A percentile compares a stretch with the other conserved stretches of the same genome.
phyloP scores from a whole-genome alignment of 768 basidiomycete genomes.

The Inosperma sp. region DNA sequence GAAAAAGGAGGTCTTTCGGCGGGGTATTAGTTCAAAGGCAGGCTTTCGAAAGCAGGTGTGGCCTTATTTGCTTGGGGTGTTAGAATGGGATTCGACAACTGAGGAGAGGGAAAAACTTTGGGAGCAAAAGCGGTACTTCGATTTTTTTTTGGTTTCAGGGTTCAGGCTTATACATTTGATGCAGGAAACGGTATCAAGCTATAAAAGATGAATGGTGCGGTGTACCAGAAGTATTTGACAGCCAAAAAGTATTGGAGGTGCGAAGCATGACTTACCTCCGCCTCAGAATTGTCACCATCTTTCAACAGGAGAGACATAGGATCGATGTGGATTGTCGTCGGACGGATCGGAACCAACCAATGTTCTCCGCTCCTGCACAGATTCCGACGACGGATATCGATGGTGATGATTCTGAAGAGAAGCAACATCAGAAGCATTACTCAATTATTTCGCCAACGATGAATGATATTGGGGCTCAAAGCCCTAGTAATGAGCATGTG shows the following conservation, averaged over 20 bases:
- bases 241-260: slow-evolving; percentile 78
- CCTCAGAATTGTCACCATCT: slow-evolving; percentile 3
- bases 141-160: not conserved
- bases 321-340: slow-evolving; percentile 97
- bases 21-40: slow-evolving; percentile 56
- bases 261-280: slow-evolving; percentile 13
- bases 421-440: slow-evolving; percentile 42
- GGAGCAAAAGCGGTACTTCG: slow-evolving; percentile 56
- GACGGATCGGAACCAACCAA: slow-evolving; percentile 89
- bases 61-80: slow-evolving; percentile 86
- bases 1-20: slow-evolving; percentile 70
- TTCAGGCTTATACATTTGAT: slow-evolving; percentile 6
- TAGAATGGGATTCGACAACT: slow-evolving; percentile 70
- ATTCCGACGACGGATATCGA: slow-evolving; percentile 34
- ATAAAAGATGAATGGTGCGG: slow-evolving; percentile 82
- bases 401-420: slow-evolving; percentile 45
- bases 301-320: slow-evolving; percentile 71
- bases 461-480: slow-evolving; percentile 77
- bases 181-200: slow-evolving; percentile 62
- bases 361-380: slow-evolving; percentile 57
- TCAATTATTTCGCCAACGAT: slow-evolving; percentile 73
- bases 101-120: slow-evolving; percentile 57
- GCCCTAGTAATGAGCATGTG: slow-evolving; percentile 87
- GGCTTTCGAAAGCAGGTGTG: slow-evolving; percentile 70
- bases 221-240: slow-evolving; percentile 74